Percentiles rank a stretch among this genome's conserved stretches.
These are phyloP conservation scores for Ophiocordyceps robertsii DNA, from an alignment of 2,329 filamentous ascomycete species.

Conservation along the genomic window DNA sequence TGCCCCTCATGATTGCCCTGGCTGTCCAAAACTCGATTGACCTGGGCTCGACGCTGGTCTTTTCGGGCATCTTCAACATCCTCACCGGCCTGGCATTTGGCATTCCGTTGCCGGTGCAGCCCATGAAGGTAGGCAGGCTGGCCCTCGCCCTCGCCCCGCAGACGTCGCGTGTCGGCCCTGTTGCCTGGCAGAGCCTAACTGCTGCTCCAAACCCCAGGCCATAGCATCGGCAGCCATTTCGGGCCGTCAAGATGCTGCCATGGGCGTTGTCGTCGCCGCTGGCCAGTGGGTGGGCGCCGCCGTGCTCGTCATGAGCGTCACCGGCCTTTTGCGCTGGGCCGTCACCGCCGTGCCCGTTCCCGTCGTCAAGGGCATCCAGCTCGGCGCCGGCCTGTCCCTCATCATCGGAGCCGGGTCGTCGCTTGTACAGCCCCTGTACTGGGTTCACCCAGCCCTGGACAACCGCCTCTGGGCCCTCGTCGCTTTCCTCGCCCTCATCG, in stretches of 20 bases:
- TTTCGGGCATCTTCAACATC: constrained; percentile 80
- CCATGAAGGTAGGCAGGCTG: constrained; percentile 58
- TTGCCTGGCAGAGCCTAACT: neutral
- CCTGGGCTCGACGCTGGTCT: constrained; percentile 71
- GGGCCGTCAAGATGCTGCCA: constrained; percentile 36
- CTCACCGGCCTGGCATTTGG: constrained; percentile 72
- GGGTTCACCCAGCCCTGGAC: constrained; percentile 57
- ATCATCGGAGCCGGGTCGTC: constrained; percentile 61
- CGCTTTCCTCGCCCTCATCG: constrained; percentile 58
- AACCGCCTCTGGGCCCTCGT: constrained; percentile 66
- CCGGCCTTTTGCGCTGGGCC: constrained; percentile 64
- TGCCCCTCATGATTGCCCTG: constrained; percentile 80
- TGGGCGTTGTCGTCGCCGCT: constrained; percentile 62
- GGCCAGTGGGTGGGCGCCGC: constrained; percentile 58
- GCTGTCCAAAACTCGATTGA: constrained; percentile 67
- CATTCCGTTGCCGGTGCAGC: constrained; percentile 82
- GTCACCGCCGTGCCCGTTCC: constrained; percentile 67
- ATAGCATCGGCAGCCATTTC: constrained; percentile 84
- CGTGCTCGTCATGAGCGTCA: constrained; percentile 65
- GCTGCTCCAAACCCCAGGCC: constrained; percentile 32
- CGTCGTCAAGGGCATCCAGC: constrained; percentile 88
- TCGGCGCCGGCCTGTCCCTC: constrained; percentile 77
- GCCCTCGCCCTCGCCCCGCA: neutral
- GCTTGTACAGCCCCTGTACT: constrained; percentile 55
- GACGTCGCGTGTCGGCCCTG: neutral